Evolutionary conservation across 129 eudicot genomes (phyloP).

Genomic region (Pseudognaphalium luteoalbum): DNA sequence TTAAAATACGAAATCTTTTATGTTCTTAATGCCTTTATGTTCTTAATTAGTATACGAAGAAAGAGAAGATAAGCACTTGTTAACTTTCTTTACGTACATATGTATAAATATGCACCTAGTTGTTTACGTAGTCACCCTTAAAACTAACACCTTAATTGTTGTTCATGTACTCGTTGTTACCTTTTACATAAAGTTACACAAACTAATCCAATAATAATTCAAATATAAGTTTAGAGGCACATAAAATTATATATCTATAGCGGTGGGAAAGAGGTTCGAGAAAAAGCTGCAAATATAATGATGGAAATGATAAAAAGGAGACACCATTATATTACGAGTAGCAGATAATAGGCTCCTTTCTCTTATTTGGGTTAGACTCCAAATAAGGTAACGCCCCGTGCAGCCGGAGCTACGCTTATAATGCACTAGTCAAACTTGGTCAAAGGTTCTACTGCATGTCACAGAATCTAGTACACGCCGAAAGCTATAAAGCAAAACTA

Average conservation of each 20-base stretch:
- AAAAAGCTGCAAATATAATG: constrained; percentile 27
- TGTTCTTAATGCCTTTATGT: no score
- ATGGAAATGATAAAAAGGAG: constrained; percentile 27
- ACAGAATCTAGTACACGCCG: constrained; percentile 23
- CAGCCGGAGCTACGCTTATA: constrained; percentile 11
- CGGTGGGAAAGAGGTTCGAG: not conserved
- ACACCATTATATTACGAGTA: constrained; percentile 21
- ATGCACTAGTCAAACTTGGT: constrained; percentile 20
- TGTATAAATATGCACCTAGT: no score
- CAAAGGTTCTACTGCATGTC: not conserved
- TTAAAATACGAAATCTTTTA: not conserved
- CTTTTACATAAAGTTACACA: no score
- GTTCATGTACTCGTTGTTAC: no score
- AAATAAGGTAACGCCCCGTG: constrained; percentile 33
- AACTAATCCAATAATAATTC: no score
- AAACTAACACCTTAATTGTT: no score
- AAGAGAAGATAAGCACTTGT: no score
- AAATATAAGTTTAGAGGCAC: no score
- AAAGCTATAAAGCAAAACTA: constrained; percentile 27
- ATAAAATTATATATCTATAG: no score
- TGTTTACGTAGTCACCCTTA: no score
- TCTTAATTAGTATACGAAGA: no score
- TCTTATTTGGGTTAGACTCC: constrained; percentile 34
- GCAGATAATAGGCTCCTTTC: not conserved
- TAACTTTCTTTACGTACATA: no score